Percentiles rank a stretch among this genome's conserved stretches.
Evolutionary conservation across 169 alveolate genomes (phyloP).

Genomic region (Hepatocystis sp.): DNA sequence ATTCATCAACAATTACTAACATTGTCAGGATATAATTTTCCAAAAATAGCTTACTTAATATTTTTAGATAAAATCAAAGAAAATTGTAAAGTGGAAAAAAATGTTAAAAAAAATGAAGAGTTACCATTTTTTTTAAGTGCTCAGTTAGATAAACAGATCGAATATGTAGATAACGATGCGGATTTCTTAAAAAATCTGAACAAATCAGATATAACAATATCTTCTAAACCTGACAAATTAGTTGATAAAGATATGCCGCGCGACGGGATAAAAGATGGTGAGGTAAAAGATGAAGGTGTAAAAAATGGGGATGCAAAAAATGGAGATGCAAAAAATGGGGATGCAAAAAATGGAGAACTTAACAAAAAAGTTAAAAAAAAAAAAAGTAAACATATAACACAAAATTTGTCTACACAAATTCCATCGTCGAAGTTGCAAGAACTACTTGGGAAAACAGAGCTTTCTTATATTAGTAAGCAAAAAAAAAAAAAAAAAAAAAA

Average conservation of each 20-base stretch:
- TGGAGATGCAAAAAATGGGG: background rate
- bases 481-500: slow-evolving; percentile 8
- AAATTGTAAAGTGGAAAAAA: slow-evolving; percentile 56
- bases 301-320: background rate
- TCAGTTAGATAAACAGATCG: slow-evolving; percentile 34
- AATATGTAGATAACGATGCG: slow-evolving; percentile 34
- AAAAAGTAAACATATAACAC: slow-evolving; percentile 21
- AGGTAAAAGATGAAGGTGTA: slow-evolving; percentile 3
- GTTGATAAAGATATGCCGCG: too few species aligned
- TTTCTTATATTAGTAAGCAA: slow-evolving; percentile 40
- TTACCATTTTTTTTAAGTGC: slow-evolving; percentile 66
- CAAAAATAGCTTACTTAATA: slow-evolving; percentile 58
- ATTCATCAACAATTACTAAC: slow-evolving; percentile 48
- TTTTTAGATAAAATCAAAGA: slow-evolving; percentile 67
- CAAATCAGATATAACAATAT: too few species aligned
- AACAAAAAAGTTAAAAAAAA: too few species aligned
- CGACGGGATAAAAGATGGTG: background rate
- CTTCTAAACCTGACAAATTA: too few species aligned
- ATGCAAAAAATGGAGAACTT: background rate
- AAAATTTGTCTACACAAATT: slow-evolving; percentile 1
- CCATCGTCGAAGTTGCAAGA: slow-evolving; percentile 57
- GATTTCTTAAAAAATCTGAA: slow-evolving; percentile 42
- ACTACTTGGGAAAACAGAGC: slow-evolving; percentile 32
- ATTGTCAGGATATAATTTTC: slow-evolving; percentile 58
- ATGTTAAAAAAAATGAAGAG: slow-evolving; percentile 51